phyloP scores from a whole-genome alignment of 495 filamentous ascomycete species.

The Aspergillus sclerotioniger region DNA sequence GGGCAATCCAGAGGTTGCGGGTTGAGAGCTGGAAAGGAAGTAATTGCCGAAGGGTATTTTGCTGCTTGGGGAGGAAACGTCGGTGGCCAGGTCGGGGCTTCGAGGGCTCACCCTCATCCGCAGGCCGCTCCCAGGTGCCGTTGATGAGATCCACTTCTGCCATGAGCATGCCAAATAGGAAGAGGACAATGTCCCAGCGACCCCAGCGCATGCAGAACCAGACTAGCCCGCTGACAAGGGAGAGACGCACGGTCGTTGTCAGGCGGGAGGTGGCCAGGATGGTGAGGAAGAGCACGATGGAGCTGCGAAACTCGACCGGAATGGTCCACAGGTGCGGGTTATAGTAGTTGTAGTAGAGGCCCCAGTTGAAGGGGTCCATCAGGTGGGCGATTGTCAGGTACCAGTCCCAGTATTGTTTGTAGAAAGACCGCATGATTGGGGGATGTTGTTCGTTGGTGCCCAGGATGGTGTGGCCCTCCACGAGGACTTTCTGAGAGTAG shows the following conservation, averaged over 20 bases:
- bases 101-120: conserved; percentile 10
- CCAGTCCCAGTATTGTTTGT: conserved; percentile 49
- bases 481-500: conserved; percentile 39
- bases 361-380: conserved; percentile 55
- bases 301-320: conserved; percentile 66
- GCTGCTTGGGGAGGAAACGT: conserved; percentile 9
- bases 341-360: conserved; percentile 54
- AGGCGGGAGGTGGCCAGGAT: conserved; percentile 56
- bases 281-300: conserved; percentile 62
- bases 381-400: conserved; percentile 47
- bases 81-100: conserved; percentile 7
- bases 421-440: conserved; percentile 42
- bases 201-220: conserved; percentile 57
- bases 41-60: conserved; percentile 20
- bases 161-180: conserved; percentile 57
- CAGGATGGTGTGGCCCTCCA: conserved; percentile 41
- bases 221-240: conserved; percentile 42
- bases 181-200: conserved; percentile 60
- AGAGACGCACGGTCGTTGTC: conserved; percentile 43
- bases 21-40: conserved; percentile 36
- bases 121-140: conserved; percentile 37
- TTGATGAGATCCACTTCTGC: conserved; percentile 57
- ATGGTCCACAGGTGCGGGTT: conserved; percentile 73
- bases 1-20: conserved; percentile 54
- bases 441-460: conserved; percentile 50